Evolutionary conservation across 2,329 filamentous ascomycete genomes (phyloP).

Genomic region (Chalaropsis ovoidea): DNA sequence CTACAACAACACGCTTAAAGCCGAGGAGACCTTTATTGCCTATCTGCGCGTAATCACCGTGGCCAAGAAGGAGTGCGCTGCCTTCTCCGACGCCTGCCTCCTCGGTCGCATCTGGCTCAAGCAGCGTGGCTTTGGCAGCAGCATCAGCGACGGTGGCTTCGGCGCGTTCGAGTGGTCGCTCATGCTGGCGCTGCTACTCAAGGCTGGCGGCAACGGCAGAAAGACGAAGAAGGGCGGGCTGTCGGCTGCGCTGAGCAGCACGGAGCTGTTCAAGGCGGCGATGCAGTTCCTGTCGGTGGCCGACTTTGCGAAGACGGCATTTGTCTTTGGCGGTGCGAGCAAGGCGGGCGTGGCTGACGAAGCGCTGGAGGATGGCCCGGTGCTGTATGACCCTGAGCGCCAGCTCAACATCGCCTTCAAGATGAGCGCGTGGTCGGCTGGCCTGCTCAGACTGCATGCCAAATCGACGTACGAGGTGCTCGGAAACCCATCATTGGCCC

Average conservation of each 20-base stretch:
- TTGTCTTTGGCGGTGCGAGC: conserved; percentile 39
- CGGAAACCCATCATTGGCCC: conserved; percentile 61
- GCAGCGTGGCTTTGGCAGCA: conserved; percentile 68
- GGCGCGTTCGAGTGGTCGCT: conserved; percentile 85
- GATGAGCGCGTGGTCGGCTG: conserved; percentile 78
- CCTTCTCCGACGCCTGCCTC: conserved; percentile 74
- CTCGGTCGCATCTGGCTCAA: conserved; percentile 81
- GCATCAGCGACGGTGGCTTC: conserved; percentile 69
- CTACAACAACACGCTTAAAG: conserved; percentile 78
- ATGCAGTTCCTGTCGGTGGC: conserved; percentile 75
- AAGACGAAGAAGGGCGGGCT: conserved; percentile 50
- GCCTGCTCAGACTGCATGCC: conserved; percentile 62
- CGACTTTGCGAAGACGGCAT: conserved; percentile 59
- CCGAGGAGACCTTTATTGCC: conserved; percentile 60
- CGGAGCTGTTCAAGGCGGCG: conserved; percentile 87
- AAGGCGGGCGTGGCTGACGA: conserved; percentile 31
- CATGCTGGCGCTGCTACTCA: conserved; percentile 69
- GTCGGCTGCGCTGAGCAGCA: conserved; percentile 73
- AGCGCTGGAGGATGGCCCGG: conserved; percentile 45
- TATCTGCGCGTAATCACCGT: conserved; percentile 68
- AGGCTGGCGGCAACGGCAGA: conserved; percentile 49
- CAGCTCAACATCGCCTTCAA: conserved; percentile 80
- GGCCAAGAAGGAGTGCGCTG: conserved; percentile 57
- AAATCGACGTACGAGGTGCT: conserved; percentile 63
- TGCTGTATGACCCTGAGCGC: conserved; percentile 66